Percentiles rank a stretch among this genome's conserved stretches.
phyloP scores from a whole-genome alignment of 345 rosid species.

The Gossypium bickii region DNA sequence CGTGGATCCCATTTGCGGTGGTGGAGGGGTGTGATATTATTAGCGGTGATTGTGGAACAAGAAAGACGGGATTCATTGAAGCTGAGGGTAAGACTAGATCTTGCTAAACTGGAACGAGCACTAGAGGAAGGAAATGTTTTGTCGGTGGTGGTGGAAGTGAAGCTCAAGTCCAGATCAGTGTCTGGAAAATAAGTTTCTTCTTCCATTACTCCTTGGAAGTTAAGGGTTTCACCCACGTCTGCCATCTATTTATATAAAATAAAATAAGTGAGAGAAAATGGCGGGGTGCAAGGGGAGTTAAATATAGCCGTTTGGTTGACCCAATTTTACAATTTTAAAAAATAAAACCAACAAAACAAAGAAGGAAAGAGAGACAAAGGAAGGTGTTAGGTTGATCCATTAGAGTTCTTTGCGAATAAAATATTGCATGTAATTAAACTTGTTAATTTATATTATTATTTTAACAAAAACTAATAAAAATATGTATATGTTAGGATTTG shows the following conservation, averaged over 20 bases:
- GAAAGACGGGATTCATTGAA: constrained; percentile 58
- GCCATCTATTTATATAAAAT: background rate
- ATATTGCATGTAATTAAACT: background rate
- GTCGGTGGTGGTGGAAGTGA: constrained; percentile 55
- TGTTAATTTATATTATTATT: too few relatives aligned
- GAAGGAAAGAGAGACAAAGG: background rate
- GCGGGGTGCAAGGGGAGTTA: background rate
- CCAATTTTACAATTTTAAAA: background rate
- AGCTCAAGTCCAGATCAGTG: constrained; percentile 64
- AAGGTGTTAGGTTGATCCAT: constrained; percentile 2
- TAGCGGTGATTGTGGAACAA: constrained; percentile 23
- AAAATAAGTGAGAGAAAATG: background rate
- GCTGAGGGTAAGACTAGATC: constrained; percentile 62
- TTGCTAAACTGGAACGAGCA: constrained; percentile 61
- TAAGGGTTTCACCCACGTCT: background rate
- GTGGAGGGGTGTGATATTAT: constrained; percentile 26
- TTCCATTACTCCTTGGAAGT: constrained; percentile 25
- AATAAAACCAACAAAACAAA: too few relatives aligned
- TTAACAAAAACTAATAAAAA: too few relatives aligned
- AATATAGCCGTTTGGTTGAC: background rate
- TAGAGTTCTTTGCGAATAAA: background rate
- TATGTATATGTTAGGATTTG: too few relatives aligned
- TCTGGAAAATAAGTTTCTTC: constrained; percentile 36
- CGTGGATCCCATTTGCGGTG: constrained; percentile 54
- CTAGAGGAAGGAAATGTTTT: constrained; percentile 52